Base-by-base conservation (phyloP, 208 protist genomes). In the Acanthamoeba castellanii region DNA sequence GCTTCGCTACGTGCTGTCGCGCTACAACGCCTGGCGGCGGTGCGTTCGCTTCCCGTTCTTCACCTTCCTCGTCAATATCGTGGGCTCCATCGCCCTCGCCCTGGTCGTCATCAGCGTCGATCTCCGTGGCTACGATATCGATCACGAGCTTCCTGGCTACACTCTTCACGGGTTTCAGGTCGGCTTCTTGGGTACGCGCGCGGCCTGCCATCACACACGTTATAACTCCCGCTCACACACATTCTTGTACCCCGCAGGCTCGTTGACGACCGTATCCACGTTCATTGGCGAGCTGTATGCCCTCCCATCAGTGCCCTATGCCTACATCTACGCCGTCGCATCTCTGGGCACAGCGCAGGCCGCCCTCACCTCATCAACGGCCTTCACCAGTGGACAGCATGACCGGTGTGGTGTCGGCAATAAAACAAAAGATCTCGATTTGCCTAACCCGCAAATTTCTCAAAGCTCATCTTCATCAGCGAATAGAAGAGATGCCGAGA, bases 31-130 rank as follows among this genome's bases (percentile, higher is more conserved):
- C 25, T 93, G 88, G 88, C 64, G 59, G 27, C 55, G 88, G 34
- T 93, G 88, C n/a, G 27, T 50, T 4, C 55, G 61, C 13, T 93
- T 93, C 37, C 88, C 88, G 7, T 93, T 93, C 68, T 93, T 93
- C 88, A 93, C 88, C 25, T 93, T 93, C 61, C 16, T 76, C 42
- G 68, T 78, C 88, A 93, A 93, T 61, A 20, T 93, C 68, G 30
- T 78, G 27, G 88, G 61, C 64, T 78, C 59, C 61, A 93, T 93
- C 20, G 68, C 37, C 14, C 20, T 93, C 34, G 88, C 61, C 20
- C n/a, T 93, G 22, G 57, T 45, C 13, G 37, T 18, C 37, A n/a
- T 93, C 45, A 78, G 88, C 88, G n/a, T 93, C 7, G 64, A 45
- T 8, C 32, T 76, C 14, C 59, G 50, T 30, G 61, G 61, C 47